phyloP scores from a whole-genome alignment of 208 protist genomes.

The Zelonia costaricensis region DNA sequence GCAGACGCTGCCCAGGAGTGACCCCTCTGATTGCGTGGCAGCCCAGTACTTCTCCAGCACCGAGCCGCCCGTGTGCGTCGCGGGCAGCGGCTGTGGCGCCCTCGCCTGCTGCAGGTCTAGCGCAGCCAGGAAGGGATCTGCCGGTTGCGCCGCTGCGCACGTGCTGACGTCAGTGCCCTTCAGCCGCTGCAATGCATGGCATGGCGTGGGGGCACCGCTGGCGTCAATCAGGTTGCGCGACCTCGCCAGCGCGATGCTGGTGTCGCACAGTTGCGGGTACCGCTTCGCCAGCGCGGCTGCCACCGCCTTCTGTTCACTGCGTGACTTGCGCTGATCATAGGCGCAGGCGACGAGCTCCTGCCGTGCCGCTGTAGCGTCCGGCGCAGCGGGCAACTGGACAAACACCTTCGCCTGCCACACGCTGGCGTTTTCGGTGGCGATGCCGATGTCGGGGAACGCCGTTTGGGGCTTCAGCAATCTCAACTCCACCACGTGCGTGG shows the following conservation, averaged over 20 bases:
- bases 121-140: constrained; percentile 14
- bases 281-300: constrained; percentile 39
- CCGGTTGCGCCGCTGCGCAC: constrained; percentile 15
- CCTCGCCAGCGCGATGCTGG: constrained; percentile 39
- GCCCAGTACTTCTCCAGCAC: constrained; percentile 9
- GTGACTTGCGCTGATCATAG: constrained; percentile 61
- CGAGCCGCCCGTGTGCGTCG: background rate
- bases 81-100: constrained; percentile 11
- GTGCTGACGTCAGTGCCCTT: background rate
- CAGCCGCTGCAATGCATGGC: constrained; percentile 35
- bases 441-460: constrained; percentile 39
- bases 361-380: background rate
- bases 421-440: constrained; percentile 8
- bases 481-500: constrained; percentile 35
- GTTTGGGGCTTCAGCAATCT: constrained; percentile 31
- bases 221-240: constrained; percentile 42
- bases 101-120: background rate
- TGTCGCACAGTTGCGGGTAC: constrained; percentile 41
- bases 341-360: constrained; percentile 24
- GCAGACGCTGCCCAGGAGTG: constrained; percentile 5
- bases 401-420: constrained; percentile 30
- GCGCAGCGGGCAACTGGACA: background rate
- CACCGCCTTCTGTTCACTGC: constrained; percentile 65
- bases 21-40: background rate
- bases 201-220: constrained; percentile 31